A percentile compares a stretch with the other conserved stretches of the same genome.
phyloP scores from a whole-genome alignment of 2,329 filamentous ascomycete genomes.

The Allantophomopsis lycopodina region DNA sequence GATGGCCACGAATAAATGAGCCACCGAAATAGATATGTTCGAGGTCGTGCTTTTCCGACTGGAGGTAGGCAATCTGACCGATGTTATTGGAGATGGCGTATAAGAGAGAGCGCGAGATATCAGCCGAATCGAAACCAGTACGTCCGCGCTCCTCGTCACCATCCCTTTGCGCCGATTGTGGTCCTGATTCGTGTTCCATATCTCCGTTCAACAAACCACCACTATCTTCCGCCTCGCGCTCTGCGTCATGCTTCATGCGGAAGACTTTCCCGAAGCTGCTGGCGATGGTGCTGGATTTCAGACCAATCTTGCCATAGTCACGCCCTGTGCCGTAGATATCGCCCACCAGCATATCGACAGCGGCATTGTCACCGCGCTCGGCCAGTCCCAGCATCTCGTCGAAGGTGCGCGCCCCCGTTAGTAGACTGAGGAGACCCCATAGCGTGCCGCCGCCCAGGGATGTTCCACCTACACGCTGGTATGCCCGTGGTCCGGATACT shows the following conservation, averaged over 20 bases:
- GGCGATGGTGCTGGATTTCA: constrained; percentile 92
- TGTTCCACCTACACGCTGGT: constrained; percentile 84
- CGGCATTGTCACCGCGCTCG: constrained; percentile 79
- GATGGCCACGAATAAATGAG: constrained; percentile 89
- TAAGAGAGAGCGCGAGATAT: constrained; percentile 81
- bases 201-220: constrained; percentile 22
- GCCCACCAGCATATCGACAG: constrained; percentile 92
- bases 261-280: constrained; percentile 97
- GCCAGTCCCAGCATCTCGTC: constrained; percentile 95
- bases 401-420: constrained; percentile 91
- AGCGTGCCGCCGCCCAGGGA: constrained; percentile 94
- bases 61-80: constrained; percentile 93
- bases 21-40: constrained; percentile 96
- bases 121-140: constrained; percentile 57
- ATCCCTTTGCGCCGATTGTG: not conserved
- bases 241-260: constrained; percentile 76
- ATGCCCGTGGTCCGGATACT: constrained; percentile 77
- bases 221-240: constrained; percentile 63
- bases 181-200: constrained; percentile 6
- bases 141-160: not conserved
- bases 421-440: constrained; percentile 82
- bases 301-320: constrained; percentile 88
- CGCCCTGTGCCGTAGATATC: constrained; percentile 76
- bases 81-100: constrained; percentile 98
- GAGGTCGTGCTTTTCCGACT: constrained; percentile 84